Percentiles rank a stretch among this genome's conserved stretches.
Evolutionary conservation across 1,284 basidiomycete genomes (phyloP).

Genomic region (Veloporphyrellus conicus): DNA sequence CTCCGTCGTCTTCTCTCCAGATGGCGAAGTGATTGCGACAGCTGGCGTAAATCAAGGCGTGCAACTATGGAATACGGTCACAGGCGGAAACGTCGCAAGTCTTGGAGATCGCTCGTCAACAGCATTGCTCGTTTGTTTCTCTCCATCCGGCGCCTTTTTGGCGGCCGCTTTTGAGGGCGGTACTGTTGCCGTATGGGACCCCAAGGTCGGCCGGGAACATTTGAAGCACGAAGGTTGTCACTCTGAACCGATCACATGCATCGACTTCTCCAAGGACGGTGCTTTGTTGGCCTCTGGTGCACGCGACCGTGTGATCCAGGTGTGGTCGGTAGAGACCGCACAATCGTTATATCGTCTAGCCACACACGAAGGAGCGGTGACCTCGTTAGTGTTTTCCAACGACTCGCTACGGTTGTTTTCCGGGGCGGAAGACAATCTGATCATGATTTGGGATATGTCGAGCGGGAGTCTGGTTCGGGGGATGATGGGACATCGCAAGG

Average conservation of each 20-base stretch:
- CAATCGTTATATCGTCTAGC: slow-evolving; percentile 10
- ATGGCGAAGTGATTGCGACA: slow-evolving; percentile 13
- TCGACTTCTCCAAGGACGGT: slow-evolving; percentile 24
- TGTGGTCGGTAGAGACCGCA: slow-evolving; percentile 19
- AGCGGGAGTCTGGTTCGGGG: slow-evolving; percentile 16
- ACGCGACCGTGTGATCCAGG: slow-evolving; percentile 16
- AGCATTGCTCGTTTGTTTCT: slow-evolving; percentile 24
- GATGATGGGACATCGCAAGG: slow-evolving; percentile 18
- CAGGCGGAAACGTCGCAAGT: slow-evolving; percentile 21
- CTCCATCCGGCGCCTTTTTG: slow-evolving; percentile 21
- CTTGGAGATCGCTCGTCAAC: slow-evolving; percentile 13
- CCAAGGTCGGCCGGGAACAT: slow-evolving; percentile 22
- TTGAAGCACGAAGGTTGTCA: slow-evolving; percentile 19
- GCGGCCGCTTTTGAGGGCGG: slow-evolving; percentile 19
- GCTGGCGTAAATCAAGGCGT: slow-evolving; percentile 18
- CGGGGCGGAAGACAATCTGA: slow-evolving; percentile 21
- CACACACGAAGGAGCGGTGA: slow-evolving; percentile 21
- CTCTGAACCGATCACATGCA: slow-evolving; percentile 10
- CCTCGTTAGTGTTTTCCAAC: slow-evolving; percentile 12
- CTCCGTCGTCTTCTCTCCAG: slow-evolving; percentile 20
- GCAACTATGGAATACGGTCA: slow-evolving; percentile 23
- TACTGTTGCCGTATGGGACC: slow-evolving; percentile 24
- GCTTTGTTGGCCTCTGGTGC: slow-evolving; percentile 24
- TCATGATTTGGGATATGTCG: slow-evolving; percentile 22
- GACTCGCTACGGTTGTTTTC: slow-evolving; percentile 17